A percentile compares a stretch with the other conserved stretches of the same genome.
These are phyloP conservation scores for Backusella macrospora DNA, from an alignment of 192 early-diverging fungal genomes.

Conservation along the genomic window DNA sequence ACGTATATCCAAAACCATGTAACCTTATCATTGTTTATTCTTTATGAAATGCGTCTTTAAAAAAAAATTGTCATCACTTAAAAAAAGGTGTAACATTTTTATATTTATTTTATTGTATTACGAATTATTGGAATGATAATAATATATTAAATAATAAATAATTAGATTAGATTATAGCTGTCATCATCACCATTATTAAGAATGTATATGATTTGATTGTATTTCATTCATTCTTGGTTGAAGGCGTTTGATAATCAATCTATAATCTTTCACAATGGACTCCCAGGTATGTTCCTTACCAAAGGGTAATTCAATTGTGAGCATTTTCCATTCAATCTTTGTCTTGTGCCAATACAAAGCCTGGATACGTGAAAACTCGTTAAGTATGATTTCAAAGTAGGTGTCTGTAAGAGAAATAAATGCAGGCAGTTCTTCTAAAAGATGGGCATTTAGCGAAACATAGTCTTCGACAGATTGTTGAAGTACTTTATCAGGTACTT, in stretches of 20 bases:
- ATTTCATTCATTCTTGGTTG: not conserved
- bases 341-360: constrained; percentile 52
- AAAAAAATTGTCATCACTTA: too few relatives aligned
- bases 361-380: constrained; percentile 61
- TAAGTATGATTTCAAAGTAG: constrained; percentile 64
- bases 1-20: too few relatives aligned
- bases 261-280: not conserved
- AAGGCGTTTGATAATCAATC: not conserved
- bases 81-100: not conserved
- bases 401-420: constrained; percentile 59
- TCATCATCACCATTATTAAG: not conserved
- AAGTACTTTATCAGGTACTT: constrained; percentile 65
- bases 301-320: constrained; percentile 15
- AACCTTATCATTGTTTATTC: too few relatives aligned
- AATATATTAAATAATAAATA: not conserved
- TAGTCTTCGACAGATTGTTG: constrained; percentile 70
- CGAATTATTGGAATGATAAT: not conserved
- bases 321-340: constrained; percentile 39
- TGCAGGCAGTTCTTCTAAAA: constrained; percentile 72
- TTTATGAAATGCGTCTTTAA: too few relatives aligned
- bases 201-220: not conserved
- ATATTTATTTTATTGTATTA: constrained; percentile 4
- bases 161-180: not conserved
- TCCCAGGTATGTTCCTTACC: constrained; percentile 11
- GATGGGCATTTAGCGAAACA: constrained; percentile 67